Evolutionary conservation across 129 eudicot species (phyloP).

Genomic region (Sambucus nigra): DNA sequence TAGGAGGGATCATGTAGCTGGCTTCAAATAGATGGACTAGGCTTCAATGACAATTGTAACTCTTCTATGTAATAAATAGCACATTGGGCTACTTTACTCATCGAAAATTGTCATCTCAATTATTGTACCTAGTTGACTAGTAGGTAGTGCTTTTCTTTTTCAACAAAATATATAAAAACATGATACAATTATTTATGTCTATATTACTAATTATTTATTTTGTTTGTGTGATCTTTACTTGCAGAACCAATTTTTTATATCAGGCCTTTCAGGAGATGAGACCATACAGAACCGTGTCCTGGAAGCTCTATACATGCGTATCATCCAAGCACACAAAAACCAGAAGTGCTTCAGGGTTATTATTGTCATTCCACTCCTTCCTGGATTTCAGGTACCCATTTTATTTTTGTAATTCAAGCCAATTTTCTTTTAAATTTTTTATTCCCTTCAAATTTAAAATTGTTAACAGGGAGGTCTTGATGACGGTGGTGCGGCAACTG

Average conservation of each 20-base stretch:
- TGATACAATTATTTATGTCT: neutral
- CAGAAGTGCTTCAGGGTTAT: slow-evolving; percentile 72
- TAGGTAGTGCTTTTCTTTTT: neutral
- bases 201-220: neutral
- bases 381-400: slow-evolving; percentile 83
- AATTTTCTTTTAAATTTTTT: neutral
- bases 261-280: slow-evolving; percentile 80
- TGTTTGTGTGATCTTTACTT: slow-evolving; percentile 16
- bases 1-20: too few species aligned
- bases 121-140: too few species aligned
- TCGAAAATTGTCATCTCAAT: too few species aligned
- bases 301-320: slow-evolving; percentile 83
- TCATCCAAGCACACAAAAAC: slow-evolving; percentile 64
- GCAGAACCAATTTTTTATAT: slow-evolving; percentile 97
- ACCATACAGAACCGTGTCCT: slow-evolving; percentile 72
- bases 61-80: too few species aligned
- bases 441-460: neutral
- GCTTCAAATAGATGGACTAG: too few species aligned
- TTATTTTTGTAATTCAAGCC: neutral
- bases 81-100: too few species aligned
- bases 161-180: too few species aligned
- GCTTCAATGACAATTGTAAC: too few species aligned
- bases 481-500: slow-evolving; percentile 97
- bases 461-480: slow-evolving; percentile 81
- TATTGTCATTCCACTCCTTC: slow-evolving; percentile 77